phyloP scores from a whole-genome alignment of 768 basidiomycete genomes.

The Pleurotus sapidus region DNA sequence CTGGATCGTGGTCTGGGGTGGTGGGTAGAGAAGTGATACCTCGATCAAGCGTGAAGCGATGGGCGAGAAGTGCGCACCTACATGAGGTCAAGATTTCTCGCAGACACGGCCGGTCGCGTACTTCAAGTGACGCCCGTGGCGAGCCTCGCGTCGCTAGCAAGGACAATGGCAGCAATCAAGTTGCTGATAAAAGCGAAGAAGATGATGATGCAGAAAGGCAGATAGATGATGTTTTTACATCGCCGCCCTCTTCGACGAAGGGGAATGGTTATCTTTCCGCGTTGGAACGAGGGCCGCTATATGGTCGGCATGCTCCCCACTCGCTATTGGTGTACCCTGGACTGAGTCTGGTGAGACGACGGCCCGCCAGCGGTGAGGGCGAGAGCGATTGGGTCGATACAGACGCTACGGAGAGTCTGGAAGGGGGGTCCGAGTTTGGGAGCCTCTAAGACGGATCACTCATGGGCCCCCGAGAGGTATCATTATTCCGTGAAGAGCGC shows the following conservation, averaged over 20 bases:
- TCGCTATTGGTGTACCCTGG: not conserved
- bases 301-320: not conserved
- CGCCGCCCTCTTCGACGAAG: not conserved
- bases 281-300: not conserved
- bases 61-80: slow-evolving; percentile 14
- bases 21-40: not conserved
- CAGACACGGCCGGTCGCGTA: not conserved
- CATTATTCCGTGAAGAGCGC: too few relatives aligned
- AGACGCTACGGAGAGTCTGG: slow-evolving; percentile 4
- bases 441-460: too few relatives aligned
- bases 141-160: not conserved
- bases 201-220: not conserved
- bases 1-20: slow-evolving; percentile 5
- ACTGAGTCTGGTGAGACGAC: not conserved
- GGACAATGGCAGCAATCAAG: not conserved
- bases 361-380: not conserved
- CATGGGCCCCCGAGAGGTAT: too few relatives aligned
- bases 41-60: slow-evolving; percentile 11
- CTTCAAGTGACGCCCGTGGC: not conserved
- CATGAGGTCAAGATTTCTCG: slow-evolving; percentile 8
- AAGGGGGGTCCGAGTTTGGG: not conserved
- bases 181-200: not conserved
- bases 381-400: slow-evolving; percentile 16
- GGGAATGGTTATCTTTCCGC: not conserved
- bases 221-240: slow-evolving; percentile 4